Base-by-base conservation (phyloP, 306 rosid species). In the Abrus pulchellus region DNA sequence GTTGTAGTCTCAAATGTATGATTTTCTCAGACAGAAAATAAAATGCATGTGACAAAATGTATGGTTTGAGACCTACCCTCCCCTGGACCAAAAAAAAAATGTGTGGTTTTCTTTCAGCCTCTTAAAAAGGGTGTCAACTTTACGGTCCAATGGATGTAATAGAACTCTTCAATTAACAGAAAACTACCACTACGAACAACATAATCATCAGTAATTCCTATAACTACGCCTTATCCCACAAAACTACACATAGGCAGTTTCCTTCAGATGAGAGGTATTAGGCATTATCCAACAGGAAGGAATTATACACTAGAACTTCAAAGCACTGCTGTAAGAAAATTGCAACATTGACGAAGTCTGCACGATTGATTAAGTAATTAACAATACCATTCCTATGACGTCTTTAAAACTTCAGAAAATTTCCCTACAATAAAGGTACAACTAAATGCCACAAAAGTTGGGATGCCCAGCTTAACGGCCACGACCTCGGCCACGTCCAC, bases 401-500 rank as follows among this genome's bases (percentile, higher is more conserved):
- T 80, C 88, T 68, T 82, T 57, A 73, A 56, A 75, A 79, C 85
- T 64, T 62, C 55, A 80, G 61, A 83, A 86, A 80, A 76, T 59
- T 65, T 48, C 60, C 86, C 85, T 86, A 86, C 86, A 81, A 83
- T 79, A 81, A 59, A 87, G 88, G 83, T 84, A 76, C 87, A 92
- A 74, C 84, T 82, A 59, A 30, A 62, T 73, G 77, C 80, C 83
- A 78, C 80, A 85, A 86, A 87, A 80, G 54, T 61, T 79, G 79
- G 27, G 77, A 61, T 13, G 52, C 38, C 74, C 59, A 57, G 55
- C 76, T 88, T 83, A 87, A 73, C 92, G 89, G 5, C 92, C 96
- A 27, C 97, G 98, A 0, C 94, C 98, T 9, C 98, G 97, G 0
- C 98, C 95, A 0, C 96, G 93, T 0, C 98, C 97, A 8, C 97